phyloP scores from a whole-genome alignment of 2,329 filamentous ascomycete species.

The Seiridium unicorne region DNA sequence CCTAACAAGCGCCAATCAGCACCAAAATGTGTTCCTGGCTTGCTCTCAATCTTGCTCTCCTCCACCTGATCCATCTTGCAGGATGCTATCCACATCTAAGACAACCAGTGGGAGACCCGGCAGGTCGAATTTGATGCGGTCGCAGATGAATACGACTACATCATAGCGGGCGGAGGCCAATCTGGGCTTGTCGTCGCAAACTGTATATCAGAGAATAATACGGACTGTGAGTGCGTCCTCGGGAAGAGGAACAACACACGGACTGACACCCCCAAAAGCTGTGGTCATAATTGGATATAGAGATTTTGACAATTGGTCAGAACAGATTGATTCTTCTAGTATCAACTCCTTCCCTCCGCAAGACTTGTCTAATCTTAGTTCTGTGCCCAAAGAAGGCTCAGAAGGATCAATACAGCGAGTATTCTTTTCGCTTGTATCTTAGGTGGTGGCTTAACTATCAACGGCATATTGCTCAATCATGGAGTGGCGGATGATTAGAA shows the following conservation, averaged over 20 bases:
- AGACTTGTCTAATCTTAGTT: neutral
- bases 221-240: conserved; percentile 11
- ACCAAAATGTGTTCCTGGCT: too few relatives aligned
- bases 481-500: neutral
- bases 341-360: neutral
- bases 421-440: neutral
- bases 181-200: conserved; percentile 24
- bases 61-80: neutral
- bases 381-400: neutral
- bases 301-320: neutral
- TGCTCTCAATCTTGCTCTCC: too few relatives aligned
- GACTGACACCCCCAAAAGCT: neutral
- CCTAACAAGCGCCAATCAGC: too few relatives aligned
- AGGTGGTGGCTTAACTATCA: neutral
- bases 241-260: too few relatives aligned
- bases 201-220: conserved; percentile 19
- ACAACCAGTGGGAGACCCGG: neutral
- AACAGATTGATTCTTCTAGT: neutral
- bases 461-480: neutral
- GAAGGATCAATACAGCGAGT: neutral
- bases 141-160: conserved; percentile 15
- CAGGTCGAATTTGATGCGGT: neutral
- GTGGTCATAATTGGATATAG: neutral
- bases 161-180: conserved; percentile 23
- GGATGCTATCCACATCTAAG: neutral